Base-by-base conservation (phyloP, 2,329 filamentous ascomycete species). In the Alternaria novae-zelandiae region DNA sequence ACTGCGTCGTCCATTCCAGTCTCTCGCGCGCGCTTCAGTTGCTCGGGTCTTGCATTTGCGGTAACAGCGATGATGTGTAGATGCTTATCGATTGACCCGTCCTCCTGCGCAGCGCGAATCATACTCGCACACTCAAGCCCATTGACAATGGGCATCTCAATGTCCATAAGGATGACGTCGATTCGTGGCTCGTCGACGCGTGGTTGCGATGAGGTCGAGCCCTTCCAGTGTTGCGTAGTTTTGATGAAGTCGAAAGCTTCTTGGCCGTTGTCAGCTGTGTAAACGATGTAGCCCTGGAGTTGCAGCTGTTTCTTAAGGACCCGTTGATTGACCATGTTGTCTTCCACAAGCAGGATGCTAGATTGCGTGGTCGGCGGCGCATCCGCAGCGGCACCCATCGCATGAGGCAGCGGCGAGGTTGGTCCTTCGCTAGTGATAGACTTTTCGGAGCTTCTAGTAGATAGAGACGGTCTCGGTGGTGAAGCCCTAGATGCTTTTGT, bases 111-210 rank as follows among this genome's bases (percentile, higher is more conserved):
- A 12, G 59, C 63, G 17, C 68, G 68, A 47, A 75, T 72, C 45
- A 62, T 55, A 23, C 53, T 50, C 9, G 71, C 58, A 32, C 67
- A 65, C 41, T 65, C 64, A 21, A 77, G 56, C 23, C 76, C 76
- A 56, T 76, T 63, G 66, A 74, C 71, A n/a, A 75, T 54, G 17
- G 76, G 75, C 76, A 78, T 78, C 47, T 78, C 76, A 46, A 68
- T 64, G 41, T 78, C 76, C 61, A 74, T 64, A 2, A 70, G 62
- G 8, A 70, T 64, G 41, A 57, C 57, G 23, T 64, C 58, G 8
- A 66, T 64, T 12, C 32, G 54, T 61, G 57, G 43, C n/a, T 41
- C 36, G 3, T 41, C 3, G n/a, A 0, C n/a, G 10, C 8, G 61
- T 59, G 11, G 57, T 57, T 11, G 60, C 47, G 17, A 72, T 59